Conservation (phyloP, 352 stramenopile species). For the Pythium brachiatum region DNA sequence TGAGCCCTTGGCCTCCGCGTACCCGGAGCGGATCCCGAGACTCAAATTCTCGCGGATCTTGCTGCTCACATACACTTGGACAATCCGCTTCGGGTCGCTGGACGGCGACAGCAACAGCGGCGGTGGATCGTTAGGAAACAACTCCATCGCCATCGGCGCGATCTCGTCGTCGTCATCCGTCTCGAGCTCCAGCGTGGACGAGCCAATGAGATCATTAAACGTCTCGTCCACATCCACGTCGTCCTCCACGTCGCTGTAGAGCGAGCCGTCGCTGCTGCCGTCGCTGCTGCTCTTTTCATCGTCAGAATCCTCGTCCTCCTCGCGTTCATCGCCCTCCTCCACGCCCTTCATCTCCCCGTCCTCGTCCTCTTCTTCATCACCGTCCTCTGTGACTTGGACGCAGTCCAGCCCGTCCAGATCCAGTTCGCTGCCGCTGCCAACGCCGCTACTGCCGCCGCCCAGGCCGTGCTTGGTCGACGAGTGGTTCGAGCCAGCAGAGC, state of each 20-base stretch:
- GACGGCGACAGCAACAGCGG: constrained; percentile 27
- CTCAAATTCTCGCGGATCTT: constrained; percentile 82
- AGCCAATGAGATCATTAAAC: constrained; percentile 79
- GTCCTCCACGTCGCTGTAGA: constrained; percentile 80
- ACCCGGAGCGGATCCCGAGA: constrained; percentile 72
- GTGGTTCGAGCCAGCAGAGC: constrained; percentile 13
- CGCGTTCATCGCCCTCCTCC: constrained; percentile 24
- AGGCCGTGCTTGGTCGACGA: constrained; percentile 35
- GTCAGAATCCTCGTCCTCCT: not conserved
- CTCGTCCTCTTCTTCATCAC: constrained; percentile 35
- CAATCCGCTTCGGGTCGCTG: constrained; percentile 35
- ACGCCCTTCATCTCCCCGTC: constrained; percentile 27
- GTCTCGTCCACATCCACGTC: constrained; percentile 88
- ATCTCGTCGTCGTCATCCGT: constrained; percentile 69
- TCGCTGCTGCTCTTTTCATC: constrained; percentile 17
- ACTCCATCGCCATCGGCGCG: constrained; percentile 31
- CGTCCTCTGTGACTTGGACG: constrained; percentile 67
- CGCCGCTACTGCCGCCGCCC: constrained; percentile 32
- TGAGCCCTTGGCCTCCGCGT: constrained; percentile 80
- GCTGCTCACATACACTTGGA: constrained; percentile 87
- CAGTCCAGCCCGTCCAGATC: constrained; percentile 78
- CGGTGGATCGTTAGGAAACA: constrained; percentile 26
- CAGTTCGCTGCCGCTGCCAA: constrained; percentile 36
- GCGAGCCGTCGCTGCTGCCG: constrained; percentile 50
- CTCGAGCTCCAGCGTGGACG: constrained; percentile 56